phyloP scores from a whole-genome alignment of 2,329 filamentous ascomycete genomes.

The Orbilia ellipsospora region DNA sequence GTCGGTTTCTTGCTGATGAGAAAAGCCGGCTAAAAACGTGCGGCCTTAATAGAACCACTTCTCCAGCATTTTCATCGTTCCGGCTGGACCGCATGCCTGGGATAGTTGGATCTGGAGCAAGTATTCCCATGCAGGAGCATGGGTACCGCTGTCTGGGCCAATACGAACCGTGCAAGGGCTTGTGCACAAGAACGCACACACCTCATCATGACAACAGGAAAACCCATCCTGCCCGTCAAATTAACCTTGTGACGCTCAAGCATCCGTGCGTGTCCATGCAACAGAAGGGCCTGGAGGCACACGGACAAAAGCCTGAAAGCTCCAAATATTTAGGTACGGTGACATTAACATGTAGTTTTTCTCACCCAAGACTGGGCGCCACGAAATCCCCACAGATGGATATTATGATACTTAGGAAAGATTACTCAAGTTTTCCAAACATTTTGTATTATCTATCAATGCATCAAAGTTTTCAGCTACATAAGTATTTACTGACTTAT shows the following conservation, averaged over 20 bases:
- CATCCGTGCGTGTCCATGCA: conserved; percentile 55
- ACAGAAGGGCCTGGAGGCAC: conserved; percentile 18
- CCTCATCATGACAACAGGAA: conserved; percentile 28
- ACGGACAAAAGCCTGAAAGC: neutral
- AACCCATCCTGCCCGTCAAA: conserved; percentile 8
- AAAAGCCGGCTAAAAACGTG: conserved; percentile 55
- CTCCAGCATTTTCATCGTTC: conserved; percentile 34
- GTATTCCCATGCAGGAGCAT: conserved; percentile 32
- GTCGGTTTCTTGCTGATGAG: conserved; percentile 9
- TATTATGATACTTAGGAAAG: too few species aligned
- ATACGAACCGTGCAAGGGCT: conserved; percentile 35
- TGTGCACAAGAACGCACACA: conserved; percentile 17
- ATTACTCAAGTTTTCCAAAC: too few species aligned
- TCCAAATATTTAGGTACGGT: too few species aligned
- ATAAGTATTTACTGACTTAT: too few species aligned
- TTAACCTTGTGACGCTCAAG: conserved; percentile 52
- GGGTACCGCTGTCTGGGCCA: conserved; percentile 49
- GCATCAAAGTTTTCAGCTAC: too few species aligned
- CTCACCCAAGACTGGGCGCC: too few species aligned
- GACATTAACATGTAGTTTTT: too few species aligned
- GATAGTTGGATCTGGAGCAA: conserved; percentile 48
- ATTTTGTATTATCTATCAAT: too few species aligned
- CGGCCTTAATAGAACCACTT: conserved; percentile 46
- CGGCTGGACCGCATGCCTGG: conserved; percentile 43
- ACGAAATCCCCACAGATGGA: too few species aligned